These are phyloP conservation scores for Aspergillus novoparasiticus DNA, from an alignment of 2,329 filamentous ascomycete genomes.

Conservation along the genomic window DNA sequence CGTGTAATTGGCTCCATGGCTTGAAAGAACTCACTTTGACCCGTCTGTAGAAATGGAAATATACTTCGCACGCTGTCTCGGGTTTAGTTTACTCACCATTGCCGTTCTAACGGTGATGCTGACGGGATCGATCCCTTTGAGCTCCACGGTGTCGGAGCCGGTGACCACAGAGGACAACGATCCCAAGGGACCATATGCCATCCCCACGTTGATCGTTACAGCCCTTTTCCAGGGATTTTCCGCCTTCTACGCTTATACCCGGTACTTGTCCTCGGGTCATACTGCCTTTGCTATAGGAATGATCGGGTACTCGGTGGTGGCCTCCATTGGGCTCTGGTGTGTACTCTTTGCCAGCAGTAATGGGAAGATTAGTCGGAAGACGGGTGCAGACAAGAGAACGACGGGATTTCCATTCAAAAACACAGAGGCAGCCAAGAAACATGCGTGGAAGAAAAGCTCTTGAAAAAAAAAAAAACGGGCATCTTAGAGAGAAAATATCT, in stretches of 20 bases:
- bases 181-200: constrained; percentile 63
- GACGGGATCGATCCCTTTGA: constrained; percentile 70
- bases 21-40: not conserved
- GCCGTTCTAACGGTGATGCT: constrained; percentile 67
- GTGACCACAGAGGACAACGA: constrained; percentile 47
- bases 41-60: constrained; percentile 55
- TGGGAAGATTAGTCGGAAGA: constrained; percentile 62
- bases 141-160: constrained; percentile 47
- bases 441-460: constrained; percentile 34
- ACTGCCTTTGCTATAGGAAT: constrained; percentile 64
- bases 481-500: not conserved
- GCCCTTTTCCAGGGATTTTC: constrained; percentile 65
- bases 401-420: constrained; percentile 69
- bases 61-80: constrained; percentile 74
- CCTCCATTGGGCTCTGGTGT: constrained; percentile 67
- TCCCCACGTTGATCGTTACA: constrained; percentile 67
- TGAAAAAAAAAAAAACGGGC: not conserved
- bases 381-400: constrained; percentile 68
- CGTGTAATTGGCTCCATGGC: not conserved
- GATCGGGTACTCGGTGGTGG: constrained; percentile 59
- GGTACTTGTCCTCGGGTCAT: constrained; percentile 61
- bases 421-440: constrained; percentile 56
- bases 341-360: constrained; percentile 59
- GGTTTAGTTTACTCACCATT: constrained; percentile 67
- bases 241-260: constrained; percentile 69